Base-by-base conservation (phyloP, 2,329 filamentous ascomycete genomes). In the Fusarium bactridioides region DNA sequence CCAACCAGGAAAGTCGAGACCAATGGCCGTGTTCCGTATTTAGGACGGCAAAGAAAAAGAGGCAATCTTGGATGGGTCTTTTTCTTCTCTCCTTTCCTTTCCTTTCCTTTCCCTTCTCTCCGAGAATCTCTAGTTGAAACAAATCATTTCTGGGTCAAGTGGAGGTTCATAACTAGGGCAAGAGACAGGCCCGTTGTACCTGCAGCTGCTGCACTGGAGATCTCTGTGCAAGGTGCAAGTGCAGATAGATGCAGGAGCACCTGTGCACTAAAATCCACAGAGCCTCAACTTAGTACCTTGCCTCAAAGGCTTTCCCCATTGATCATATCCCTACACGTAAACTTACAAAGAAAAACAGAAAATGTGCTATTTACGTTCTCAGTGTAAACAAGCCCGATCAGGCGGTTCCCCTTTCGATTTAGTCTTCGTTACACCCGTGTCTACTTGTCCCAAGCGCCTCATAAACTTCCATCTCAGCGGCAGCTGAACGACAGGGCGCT, bases 401-500 rank as follows among this genome's bases (percentile, higher is more conserved):
- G 48, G 43, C 41, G 33, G 19, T 37, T 13, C 21, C 43, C 47
- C 15, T 38, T 38, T 48, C 21, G 31, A 43, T 51, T 51, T 16
- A 7, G 16, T 58, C 29, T 41, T 40, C 29, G 48, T 45, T 15
- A 21, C 40, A 35, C 44, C 23, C 33, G 13, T 47, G 38, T 43
- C n/a, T 43, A 21, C 25, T 69, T 21, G 7, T 38, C n/a, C 29
- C 37, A 47, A 51, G 43, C 61, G 58, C 59, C 23, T 48, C 55
- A 19, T 33, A 54, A 61, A 55, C 45, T 33, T 62, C 57, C 27
- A n/a, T 55, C 58, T 59, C 60, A 57, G 61, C 53, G 53, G 58
- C 48, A 44, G 54, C 54, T 70, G 25, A 67, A 61, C 45, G 56
- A 60, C 62, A 57, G 57, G 62, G 54, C 73, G 73, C 73, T 75